Conservation (phyloP, 345 rosid genomes). For the Aurinia saxatilis region DNA sequence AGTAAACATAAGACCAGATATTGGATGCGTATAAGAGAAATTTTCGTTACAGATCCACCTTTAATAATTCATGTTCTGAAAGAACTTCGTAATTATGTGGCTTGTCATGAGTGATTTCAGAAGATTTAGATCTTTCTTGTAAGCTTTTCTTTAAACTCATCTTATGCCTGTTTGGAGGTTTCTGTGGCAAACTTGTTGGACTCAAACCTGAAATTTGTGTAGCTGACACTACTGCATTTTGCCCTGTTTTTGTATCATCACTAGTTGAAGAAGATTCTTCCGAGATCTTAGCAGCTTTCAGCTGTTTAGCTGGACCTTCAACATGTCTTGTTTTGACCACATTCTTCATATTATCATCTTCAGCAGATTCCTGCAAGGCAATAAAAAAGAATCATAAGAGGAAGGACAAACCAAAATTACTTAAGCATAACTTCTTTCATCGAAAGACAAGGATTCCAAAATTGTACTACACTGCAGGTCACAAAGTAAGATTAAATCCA, state of each 20-base stretch:
- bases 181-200: constrained; percentile 34
- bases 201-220: constrained; percentile 35
- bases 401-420: neutral
- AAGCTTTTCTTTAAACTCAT: constrained; percentile 39
- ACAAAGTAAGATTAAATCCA: constrained; percentile 3
- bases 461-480: neutral
- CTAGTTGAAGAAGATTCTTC: constrained; percentile 32
- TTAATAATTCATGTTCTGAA: constrained; percentile 33
- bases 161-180: constrained; percentile 61
- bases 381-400: constrained; percentile 1
- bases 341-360: constrained; percentile 31
- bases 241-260: constrained; percentile 36
- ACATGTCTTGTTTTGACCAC: constrained; percentile 31
- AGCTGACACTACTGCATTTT: constrained; percentile 29
- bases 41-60: constrained; percentile 52
- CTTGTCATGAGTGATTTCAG: constrained; percentile 34
- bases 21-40: neutral
- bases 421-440: constrained; percentile 4
- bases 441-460: constrained; percentile 6
- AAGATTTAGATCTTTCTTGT: constrained; percentile 33
- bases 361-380: constrained; percentile 35
- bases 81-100: constrained; percentile 19
- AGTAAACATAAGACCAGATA: constrained; percentile 11
- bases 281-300: constrained; percentile 31
- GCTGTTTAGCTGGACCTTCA: constrained; percentile 43